Conservation (phyloP, 495 filamentous ascomycete species). For the Penicillium diatomitis region DNA sequence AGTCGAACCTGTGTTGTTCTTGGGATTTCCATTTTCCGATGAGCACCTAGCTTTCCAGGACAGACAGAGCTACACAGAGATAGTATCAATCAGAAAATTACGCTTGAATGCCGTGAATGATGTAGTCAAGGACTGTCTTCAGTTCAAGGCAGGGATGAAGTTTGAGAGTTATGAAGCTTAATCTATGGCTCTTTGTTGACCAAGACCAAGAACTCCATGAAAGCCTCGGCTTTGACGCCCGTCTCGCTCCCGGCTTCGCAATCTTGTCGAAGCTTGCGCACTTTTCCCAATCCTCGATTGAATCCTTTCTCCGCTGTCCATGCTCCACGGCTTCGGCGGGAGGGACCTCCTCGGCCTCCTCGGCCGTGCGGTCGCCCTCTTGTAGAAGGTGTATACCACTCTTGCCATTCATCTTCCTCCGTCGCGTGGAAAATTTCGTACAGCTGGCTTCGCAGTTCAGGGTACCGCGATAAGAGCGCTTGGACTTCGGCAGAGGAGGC, state of each 20-base stretch:
- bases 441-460: slow-evolving; percentile 41
- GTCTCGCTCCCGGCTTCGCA: slow-evolving; percentile 32
- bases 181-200: slow-evolving; percentile 17
- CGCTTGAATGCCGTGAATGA: neutral
- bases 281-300: slow-evolving; percentile 32
- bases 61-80: too few species aligned
- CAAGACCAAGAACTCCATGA: slow-evolving; percentile 33
- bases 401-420: slow-evolving; percentile 36
- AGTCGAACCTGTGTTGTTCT: too few species aligned
- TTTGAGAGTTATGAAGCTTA: neutral
- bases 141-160: too few species aligned
- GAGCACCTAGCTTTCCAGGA: too few species aligned
- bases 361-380: slow-evolving; percentile 26
- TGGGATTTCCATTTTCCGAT: too few species aligned
- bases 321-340: slow-evolving; percentile 28
- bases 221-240: slow-evolving; percentile 27
- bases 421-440: slow-evolving; percentile 44
- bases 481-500: slow-evolving; percentile 37
- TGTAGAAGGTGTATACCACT: slow-evolving; percentile 14
- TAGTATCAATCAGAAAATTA: neutral
- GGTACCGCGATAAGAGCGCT: slow-evolving; percentile 42
- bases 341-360: slow-evolving; percentile 32
- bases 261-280: slow-evolving; percentile 29
- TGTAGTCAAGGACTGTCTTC: neutral
- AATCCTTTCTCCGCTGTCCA: slow-evolving; percentile 42